Conservation (phyloP, 805 yeast species). For the Millerago galiae region DNA sequence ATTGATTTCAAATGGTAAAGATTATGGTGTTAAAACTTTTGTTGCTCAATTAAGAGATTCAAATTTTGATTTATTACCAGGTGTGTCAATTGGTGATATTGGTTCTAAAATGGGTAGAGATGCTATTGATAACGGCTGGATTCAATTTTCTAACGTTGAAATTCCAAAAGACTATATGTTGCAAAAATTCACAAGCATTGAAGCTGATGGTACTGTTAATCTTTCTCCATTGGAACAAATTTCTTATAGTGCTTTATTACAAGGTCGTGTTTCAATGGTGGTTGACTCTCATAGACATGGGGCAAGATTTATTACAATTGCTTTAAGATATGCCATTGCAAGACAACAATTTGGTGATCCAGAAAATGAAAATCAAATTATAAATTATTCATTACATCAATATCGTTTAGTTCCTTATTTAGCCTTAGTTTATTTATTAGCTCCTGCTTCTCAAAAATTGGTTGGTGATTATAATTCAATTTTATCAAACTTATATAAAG, state of each 20-base stretch:
- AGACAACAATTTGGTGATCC: conserved; percentile 56
- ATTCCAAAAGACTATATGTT: conserved; percentile 83
- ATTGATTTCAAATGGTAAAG: conserved; percentile 71
- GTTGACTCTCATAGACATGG: conserved; percentile 76
- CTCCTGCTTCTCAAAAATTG: conserved; percentile 62
- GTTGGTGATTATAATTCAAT: conserved; percentile 44
- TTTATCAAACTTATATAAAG: conserved; percentile 44
- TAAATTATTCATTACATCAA: conserved; percentile 87
- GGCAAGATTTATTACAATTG: conserved; percentile 75
- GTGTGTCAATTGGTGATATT: conserved; percentile 82
- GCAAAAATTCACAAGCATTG: conserved; percentile 69
- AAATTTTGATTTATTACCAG: conserved; percentile 67
- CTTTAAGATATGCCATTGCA: conserved; percentile 66
- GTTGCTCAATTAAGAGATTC: conserved; percentile 84
- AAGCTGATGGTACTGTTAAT: conserved; percentile 60
- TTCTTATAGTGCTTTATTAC: conserved; percentile 79
- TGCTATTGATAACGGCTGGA: conserved; percentile 96
- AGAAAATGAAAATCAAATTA: conserved; percentile 60
- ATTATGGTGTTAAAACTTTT: conserved; percentile 88
- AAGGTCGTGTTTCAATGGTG: conserved; percentile 90
- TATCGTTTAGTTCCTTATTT: conserved; percentile 79
- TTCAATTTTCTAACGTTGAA: conserved; percentile 77
- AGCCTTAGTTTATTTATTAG: conserved; percentile 71
- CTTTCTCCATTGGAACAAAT: conserved; percentile 80
- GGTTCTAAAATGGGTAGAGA: conserved; percentile 96